phyloP scores from a whole-genome alignment of 352 stramenopile genomes.

The Pilasporangium apinafurcum region DNA sequence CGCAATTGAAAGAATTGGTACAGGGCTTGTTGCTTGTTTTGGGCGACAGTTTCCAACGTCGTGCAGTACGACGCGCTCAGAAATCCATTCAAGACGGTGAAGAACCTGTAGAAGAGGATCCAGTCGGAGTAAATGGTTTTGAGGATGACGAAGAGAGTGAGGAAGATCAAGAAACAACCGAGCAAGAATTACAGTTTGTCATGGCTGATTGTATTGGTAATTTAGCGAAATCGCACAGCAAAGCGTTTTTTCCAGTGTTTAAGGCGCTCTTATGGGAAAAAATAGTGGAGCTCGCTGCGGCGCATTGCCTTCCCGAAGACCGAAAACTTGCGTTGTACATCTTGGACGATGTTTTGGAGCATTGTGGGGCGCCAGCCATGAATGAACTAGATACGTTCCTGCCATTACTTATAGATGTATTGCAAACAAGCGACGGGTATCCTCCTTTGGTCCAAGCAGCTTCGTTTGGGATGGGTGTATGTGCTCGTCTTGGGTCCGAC shows the following conservation, averaged over 20 bases:
- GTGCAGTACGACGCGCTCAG: constrained; percentile 41
- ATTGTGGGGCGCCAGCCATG: constrained; percentile 52
- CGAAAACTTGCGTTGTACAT: constrained; percentile 82
- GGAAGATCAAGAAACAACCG: constrained; percentile 36
- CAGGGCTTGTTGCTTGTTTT: constrained; percentile 69
- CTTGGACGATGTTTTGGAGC: constrained; percentile 81
- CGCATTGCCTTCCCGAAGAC: constrained; percentile 70
- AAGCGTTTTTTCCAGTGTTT: constrained; percentile 72
- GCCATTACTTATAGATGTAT: constrained; percentile 52
- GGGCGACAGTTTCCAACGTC: constrained; percentile 76
- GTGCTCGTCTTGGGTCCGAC: constrained; percentile 40
- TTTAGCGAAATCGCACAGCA: constrained; percentile 63
- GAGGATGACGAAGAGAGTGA: constrained; percentile 41
- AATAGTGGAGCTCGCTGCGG: constrained; percentile 49
- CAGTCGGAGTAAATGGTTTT: constrained; percentile 22
- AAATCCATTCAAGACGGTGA: constrained; percentile 8
- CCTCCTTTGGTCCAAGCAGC: constrained; percentile 61
- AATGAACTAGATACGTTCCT: constrained; percentile 54
- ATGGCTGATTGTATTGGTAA: constrained; percentile 71
- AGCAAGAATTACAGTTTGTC: constrained; percentile 77
- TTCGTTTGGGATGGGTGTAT: constrained; percentile 70
- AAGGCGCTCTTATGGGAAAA: constrained; percentile 73
- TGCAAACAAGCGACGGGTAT: constrained; percentile 53
- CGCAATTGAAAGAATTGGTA: constrained; percentile 66
- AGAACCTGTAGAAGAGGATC: constrained; percentile 12